Conservation (phyloP, 108 stramenopile species). For the Skeletonema menzelii region DNA sequence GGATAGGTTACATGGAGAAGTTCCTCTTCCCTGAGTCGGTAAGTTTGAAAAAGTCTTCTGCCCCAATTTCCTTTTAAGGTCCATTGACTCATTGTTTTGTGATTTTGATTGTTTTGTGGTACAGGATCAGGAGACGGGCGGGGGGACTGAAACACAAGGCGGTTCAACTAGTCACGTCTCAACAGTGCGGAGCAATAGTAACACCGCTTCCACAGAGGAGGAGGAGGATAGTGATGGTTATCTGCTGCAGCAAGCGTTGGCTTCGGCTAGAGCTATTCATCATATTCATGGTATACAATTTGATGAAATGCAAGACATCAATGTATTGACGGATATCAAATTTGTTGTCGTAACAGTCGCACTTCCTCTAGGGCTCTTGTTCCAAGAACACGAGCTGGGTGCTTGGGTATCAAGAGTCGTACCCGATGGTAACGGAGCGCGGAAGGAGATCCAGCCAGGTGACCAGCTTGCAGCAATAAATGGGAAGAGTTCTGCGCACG, state of each 20-base stretch:
- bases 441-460: constrained; percentile 59
- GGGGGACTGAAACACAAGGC: background rate
- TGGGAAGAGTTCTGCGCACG: constrained; percentile 57
- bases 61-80: background rate
- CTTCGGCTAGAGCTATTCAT: constrained; percentile 71
- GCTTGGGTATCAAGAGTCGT: constrained; percentile 78
- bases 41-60: background rate
- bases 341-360: constrained; percentile 61
- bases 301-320: constrained; percentile 57
- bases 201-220: constrained; percentile 1
- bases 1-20: constrained; percentile 36
- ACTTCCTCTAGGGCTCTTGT: constrained; percentile 73
- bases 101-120: background rate
- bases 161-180: too few species aligned
- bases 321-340: constrained; percentile 65
- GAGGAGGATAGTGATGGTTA: constrained; percentile 34
- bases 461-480: constrained; percentile 85
- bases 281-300: constrained; percentile 57
- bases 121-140: background rate
- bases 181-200: background rate
- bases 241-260: constrained; percentile 41
- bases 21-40: constrained; percentile 27
- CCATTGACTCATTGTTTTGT: background rate
- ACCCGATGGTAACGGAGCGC: constrained; percentile 64
- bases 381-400: constrained; percentile 71